Evolutionary conservation across 106 monocot species (phyloP), one percentile per base, ranked within the genome.

Genomic region (Acorus gramineus): DNA sequence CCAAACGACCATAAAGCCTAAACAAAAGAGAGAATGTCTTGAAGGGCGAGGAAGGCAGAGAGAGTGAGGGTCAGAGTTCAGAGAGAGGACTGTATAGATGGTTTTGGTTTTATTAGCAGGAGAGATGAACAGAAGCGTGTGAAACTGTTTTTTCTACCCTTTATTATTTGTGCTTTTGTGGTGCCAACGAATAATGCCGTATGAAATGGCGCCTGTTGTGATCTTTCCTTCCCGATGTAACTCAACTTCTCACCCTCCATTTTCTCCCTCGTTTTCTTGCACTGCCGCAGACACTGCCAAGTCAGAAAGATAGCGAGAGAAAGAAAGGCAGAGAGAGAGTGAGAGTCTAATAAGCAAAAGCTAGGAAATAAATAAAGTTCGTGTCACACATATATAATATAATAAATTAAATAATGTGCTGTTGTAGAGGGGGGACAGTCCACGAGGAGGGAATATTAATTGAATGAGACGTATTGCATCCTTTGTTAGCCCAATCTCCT

Each of bases 141-240:
- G 4, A 45, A 8, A 28, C 11, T 5, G n/a, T 47, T 42, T 4
- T 44, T 6, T 28, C 28, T 28, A 28, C 28, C 28, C 28, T 28
- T 28, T 28, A 28, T 28, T 28, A 28, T 28, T 28, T 28, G 28
- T 28, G 28, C 28, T 28, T 28, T 28, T 28, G 28, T 28, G 28
- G 28, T 28, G 28, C 42, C 42, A 47, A 45, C 12, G 49, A 5
- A 5, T 63, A 13, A 4, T n/a, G 11, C 8, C 10, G 12, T 10
- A 7, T 50, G 42, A 63, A 58, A 49, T 56, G 53, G 50, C 49
- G n/a, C 42, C 11, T 6, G 6, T 4, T 54, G 55, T 12, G 2
- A 69, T 48, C 60, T 79, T 79, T 79, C 69, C 70, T 74, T 74
- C 70, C 72, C 72, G 13, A 73, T 69, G 74, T 70, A 64, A 70